Percentiles rank a stretch among this genome's conserved stretches.
Evolutionary conservation across 73 alveolate genomes (phyloP).

Genomic region (Tetrahymena thermophila): DNA sequence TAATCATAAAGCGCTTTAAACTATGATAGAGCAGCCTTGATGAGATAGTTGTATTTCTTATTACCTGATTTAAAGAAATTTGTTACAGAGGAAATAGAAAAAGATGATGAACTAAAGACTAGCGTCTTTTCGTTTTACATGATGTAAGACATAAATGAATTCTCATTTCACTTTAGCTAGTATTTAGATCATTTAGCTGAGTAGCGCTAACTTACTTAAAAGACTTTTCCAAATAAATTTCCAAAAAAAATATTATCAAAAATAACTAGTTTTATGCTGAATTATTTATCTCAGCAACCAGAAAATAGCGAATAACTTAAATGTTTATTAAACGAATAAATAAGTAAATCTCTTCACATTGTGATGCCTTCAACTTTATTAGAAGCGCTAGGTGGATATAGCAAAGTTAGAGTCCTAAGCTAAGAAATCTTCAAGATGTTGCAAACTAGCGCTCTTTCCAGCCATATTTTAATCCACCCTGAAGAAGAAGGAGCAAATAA

Average conservation of each 20-base stretch:
- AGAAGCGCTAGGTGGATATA: not conserved
- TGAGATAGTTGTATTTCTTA: not conserved
- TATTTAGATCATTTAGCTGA: not conserved
- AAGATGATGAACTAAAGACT: not conserved
- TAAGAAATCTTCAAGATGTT: not conserved
- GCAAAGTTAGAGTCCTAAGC: not conserved
- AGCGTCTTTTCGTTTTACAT: not conserved
- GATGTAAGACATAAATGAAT: not conserved
- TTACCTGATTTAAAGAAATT: not conserved
- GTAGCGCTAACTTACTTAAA: not conserved
- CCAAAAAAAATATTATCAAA: not conserved
- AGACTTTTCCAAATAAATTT: not conserved
- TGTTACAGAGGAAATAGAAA: not conserved
- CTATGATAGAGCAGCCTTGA: not conserved
- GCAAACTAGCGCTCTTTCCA: not conserved
- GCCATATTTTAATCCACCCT: not conserved
- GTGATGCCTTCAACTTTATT: not conserved
- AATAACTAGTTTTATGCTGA: not conserved
- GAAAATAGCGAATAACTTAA: not conserved
- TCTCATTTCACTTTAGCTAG: not conserved
- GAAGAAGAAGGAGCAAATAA: not conserved
- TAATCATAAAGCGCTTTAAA: not conserved
- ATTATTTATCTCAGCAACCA: not conserved
- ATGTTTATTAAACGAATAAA: not conserved
- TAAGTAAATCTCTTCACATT: not conserved